These are phyloP conservation scores for Rhizomucor pusillus DNA, from an alignment of 371 early-diverging fungal genomes.

Conservation along the genomic window DNA sequence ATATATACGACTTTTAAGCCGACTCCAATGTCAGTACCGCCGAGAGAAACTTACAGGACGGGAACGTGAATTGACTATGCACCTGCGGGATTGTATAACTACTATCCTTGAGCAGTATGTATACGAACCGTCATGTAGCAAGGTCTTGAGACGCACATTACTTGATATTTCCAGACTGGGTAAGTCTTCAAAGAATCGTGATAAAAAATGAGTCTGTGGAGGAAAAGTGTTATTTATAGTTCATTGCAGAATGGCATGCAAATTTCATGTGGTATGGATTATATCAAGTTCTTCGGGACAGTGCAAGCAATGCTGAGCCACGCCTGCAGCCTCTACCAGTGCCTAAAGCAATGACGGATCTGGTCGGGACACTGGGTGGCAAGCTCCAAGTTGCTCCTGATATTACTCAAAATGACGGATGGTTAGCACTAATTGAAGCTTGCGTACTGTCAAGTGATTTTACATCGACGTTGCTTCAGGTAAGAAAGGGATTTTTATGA, in stretches of 20 bases:
- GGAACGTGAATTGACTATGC: no score
- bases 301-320: background rate
- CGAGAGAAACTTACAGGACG: no score
- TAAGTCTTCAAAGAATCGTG: no score
- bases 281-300: background rate
- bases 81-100: no score
- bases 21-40: no score
- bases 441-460: constrained; percentile 21
- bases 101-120: no score
- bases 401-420: constrained; percentile 5
- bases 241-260: background rate
- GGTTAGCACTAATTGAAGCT: constrained; percentile 16
- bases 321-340: background rate
- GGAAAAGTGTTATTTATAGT: background rate
- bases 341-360: background rate
- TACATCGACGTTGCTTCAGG: constrained; percentile 14
- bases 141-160: no score
- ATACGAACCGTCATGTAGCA: no score
- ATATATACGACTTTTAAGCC: no score
- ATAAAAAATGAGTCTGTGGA: no score
- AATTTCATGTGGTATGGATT: constrained; percentile 22
- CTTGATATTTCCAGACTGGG: no score
- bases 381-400: background rate
- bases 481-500: constrained; percentile 4
- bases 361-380: background rate